Evolutionary conservation across 176 grass and related monocot genomes (phyloP).

Genomic region (Aegilops tauschii): DNA sequence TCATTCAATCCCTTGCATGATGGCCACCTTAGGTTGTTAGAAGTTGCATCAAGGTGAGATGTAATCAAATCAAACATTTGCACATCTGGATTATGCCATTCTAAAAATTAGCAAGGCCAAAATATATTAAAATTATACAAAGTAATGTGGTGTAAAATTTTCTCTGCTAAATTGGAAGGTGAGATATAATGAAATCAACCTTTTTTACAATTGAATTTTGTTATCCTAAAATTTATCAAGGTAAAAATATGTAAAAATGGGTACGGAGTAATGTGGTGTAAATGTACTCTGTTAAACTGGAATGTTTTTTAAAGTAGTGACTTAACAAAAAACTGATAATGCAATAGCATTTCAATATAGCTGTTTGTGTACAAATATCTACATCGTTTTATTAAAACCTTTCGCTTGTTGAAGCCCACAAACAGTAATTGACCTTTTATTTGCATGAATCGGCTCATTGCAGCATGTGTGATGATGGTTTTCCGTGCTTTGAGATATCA

Average conservation of each 20-base stretch:
- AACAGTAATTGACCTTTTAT: conserved; percentile 7
- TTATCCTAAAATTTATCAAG: conserved; percentile 10
- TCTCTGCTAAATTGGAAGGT: conserved; percentile 9
- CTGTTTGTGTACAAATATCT: background rate
- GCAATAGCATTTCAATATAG: background rate
- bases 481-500: conserved; percentile 96
- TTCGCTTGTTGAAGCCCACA: background rate
- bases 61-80: background rate
- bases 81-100: background rate
- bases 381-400: background rate
- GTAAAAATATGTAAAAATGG: conserved; percentile 22
- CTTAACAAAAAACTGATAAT: background rate
- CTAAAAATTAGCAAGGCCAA: conserved; percentile 5
- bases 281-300: background rate
- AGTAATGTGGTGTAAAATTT: background rate
- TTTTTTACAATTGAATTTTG: background rate
- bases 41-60: conserved; percentile 77
- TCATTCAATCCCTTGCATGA: conserved; percentile 99
- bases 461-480: conserved; percentile 77
- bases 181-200: background rate
- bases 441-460: conserved; percentile 11
- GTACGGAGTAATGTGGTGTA: background rate
- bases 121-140: conserved; percentile 7
- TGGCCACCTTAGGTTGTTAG: conserved; percentile 81
- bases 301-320: background rate